Conservation (phyloP, 1,139 yeast species). For the Kazachstania sp. region DNA sequence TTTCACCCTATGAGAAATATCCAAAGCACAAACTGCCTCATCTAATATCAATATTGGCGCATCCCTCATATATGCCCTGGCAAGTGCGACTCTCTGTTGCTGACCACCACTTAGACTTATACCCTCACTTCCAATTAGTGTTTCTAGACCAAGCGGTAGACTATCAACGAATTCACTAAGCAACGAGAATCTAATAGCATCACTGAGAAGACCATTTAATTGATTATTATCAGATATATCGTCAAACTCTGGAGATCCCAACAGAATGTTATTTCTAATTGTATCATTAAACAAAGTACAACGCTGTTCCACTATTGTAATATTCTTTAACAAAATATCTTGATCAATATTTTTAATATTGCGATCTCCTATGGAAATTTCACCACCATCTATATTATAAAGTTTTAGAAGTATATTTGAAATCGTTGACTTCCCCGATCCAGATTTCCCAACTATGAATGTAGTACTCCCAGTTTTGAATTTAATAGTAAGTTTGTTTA, state of each 20-base stretch:
- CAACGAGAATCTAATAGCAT: slow-evolving; percentile 47
- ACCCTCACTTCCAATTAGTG: slow-evolving; percentile 42
- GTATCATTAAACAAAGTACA: slow-evolving; percentile 59
- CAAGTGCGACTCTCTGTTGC: slow-evolving; percentile 70
- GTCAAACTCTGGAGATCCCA: slow-evolving; percentile 31
- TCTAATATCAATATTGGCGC: slow-evolving; percentile 72
- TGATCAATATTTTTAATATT: slow-evolving; percentile 38
- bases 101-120: slow-evolving; percentile 79
- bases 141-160: slow-evolving; percentile 48
- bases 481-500: slow-evolving; percentile 39
- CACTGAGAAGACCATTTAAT: slow-evolving; percentile 29
- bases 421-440: slow-evolving; percentile 86
- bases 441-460: slow-evolving; percentile 76
- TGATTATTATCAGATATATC: slow-evolving; percentile 19
- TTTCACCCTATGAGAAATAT: slow-evolving; percentile 38
- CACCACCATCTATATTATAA: slow-evolving; percentile 43
- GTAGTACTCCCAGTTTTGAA: slow-evolving; percentile 43
- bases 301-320: slow-evolving; percentile 66
- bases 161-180: slow-evolving; percentile 40
- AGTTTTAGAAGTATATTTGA: slow-evolving; percentile 53
- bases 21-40: slow-evolving; percentile 80
- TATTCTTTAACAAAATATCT: slow-evolving; percentile 51
- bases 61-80: slow-evolving; percentile 68
- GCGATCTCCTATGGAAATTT: slow-evolving; percentile 47
- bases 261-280: slow-evolving; percentile 51